phyloP scores from a whole-genome alignment of 2,329 filamentous ascomycete genomes.

The Incumbomyces lentus region DNA sequence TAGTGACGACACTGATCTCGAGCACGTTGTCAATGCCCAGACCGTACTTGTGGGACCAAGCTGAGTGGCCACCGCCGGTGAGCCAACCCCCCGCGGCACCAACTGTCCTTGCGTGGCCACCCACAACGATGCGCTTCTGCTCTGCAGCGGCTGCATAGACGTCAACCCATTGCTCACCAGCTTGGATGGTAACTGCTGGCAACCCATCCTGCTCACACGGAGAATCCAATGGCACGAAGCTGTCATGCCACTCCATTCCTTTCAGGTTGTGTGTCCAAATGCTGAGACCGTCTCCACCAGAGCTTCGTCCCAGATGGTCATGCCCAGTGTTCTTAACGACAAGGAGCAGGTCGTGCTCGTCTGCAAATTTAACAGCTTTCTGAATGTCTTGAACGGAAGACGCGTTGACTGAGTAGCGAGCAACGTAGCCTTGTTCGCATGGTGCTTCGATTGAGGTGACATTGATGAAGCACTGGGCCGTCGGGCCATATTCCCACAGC shows the following conservation, averaged over 20 bases:
- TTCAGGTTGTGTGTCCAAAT: constrained; percentile 25
- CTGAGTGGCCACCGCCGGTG: constrained; percentile 23
- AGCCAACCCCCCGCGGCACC: constrained; percentile 23
- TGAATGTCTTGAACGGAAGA: constrained; percentile 13
- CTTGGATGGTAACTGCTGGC: constrained; percentile 22
- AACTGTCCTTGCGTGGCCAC: constrained; percentile 21
- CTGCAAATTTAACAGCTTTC: constrained; percentile 22
- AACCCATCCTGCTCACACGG: constrained; percentile 12
- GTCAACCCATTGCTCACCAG: constrained; percentile 23
- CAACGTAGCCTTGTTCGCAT: constrained; percentile 21
- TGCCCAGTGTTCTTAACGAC: constrained; percentile 25
- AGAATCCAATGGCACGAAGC: constrained; percentile 18
- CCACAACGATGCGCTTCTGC: constrained; percentile 20
- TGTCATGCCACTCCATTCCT: constrained; percentile 20
- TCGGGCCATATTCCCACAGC: constrained; percentile 23
- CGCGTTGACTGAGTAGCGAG: constrained; percentile 20
- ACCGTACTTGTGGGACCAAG: constrained; percentile 22
- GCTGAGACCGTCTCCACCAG: constrained; percentile 20
- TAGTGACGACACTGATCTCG: constrained; percentile 19
- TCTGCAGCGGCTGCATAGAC: constrained; percentile 21
- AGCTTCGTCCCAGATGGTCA: constrained; percentile 22
- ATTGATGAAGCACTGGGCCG: constrained; percentile 23
- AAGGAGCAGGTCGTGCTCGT: constrained; percentile 20
- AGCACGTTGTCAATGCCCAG: constrained; percentile 23
- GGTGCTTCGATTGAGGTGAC: constrained; percentile 14